These are phyloP conservation scores for Citrus sp. DNA, from an alignment of 345 rosid genomes.

Conservation along the genomic window DNA sequence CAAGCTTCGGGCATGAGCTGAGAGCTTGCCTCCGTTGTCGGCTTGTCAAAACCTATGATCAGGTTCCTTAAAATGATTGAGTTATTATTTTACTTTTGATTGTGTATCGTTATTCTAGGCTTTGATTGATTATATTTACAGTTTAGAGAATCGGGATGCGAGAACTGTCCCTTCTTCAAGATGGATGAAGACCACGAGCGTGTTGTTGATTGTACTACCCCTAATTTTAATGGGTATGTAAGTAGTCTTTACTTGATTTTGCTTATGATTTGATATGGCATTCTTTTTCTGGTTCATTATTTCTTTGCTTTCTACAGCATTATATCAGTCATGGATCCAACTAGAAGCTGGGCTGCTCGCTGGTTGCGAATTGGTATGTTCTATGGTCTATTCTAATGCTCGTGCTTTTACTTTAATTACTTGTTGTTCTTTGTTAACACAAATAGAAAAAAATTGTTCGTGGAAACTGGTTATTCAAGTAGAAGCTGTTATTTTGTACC, in stretches of 20 bases:
- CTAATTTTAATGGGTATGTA: constrained; percentile 72
- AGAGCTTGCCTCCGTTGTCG: constrained; percentile 90
- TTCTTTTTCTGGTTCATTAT: neutral
- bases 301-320: constrained; percentile 39
- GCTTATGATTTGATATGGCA: too few species aligned
- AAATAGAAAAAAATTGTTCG: neutral
- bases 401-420: neutral
- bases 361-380: constrained; percentile 89
- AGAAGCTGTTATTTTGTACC: constrained; percentile 21
- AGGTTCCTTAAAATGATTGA: constrained; percentile 33
- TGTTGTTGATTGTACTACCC: constrained; percentile 79
- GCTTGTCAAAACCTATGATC: constrained; percentile 86
- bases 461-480: neutral
- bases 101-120: neutral
- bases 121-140: constrained; percentile 14
- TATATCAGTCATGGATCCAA: constrained; percentile 94
- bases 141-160: constrained; percentile 83
- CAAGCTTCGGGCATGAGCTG: constrained; percentile 88
- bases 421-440: neutral
- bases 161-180: constrained; percentile 83
- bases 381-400: neutral
- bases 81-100: neutral
- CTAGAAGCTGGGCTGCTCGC: constrained; percentile 96
- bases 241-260: neutral
- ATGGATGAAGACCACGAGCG: constrained; percentile 88